Conservation (phyloP, 1,284 basidiomycete genomes). For the Tremellales sp. region DNA sequence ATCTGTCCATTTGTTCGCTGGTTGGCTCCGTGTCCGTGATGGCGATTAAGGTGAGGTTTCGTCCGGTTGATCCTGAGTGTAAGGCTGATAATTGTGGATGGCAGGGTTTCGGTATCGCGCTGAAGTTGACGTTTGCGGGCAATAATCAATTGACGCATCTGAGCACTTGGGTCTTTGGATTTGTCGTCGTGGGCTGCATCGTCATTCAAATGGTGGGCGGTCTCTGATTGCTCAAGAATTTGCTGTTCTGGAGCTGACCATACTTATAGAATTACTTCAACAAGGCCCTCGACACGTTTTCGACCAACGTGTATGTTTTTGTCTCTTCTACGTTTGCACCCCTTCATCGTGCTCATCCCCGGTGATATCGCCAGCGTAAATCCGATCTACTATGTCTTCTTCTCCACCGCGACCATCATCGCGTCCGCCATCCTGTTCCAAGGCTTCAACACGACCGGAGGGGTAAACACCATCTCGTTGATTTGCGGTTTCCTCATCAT, state of each 20-base stretch:
- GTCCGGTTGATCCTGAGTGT: too few relatives aligned
- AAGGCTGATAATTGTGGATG: not conserved
- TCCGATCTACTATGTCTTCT: slow-evolving; percentile 97
- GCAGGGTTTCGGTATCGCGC: slow-evolving; percentile 84
- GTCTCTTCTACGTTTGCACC: not conserved
- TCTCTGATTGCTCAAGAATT: not conserved
- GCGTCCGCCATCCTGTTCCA: slow-evolving; percentile 95
- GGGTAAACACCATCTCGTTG: slow-evolving; percentile 75
- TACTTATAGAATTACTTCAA: slow-evolving; percentile 89
- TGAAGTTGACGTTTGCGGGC: slow-evolving; percentile 90
- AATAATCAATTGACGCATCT: slow-evolving; percentile 95
- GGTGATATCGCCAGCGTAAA: slow-evolving; percentile 67
- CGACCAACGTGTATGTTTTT: slow-evolving; percentile 84
- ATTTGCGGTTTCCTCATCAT: slow-evolving; percentile 83
- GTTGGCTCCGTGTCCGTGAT: slow-evolving; percentile 96
- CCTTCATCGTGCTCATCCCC: slow-evolving; percentile 6
- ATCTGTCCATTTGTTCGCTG: slow-evolving; percentile 95
- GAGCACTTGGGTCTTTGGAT: slow-evolving; percentile 90
- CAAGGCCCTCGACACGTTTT: slow-evolving; percentile 95
- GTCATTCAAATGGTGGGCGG: slow-evolving; percentile 72
- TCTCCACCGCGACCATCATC: slow-evolving; percentile 92
- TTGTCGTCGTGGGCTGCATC: slow-evolving; percentile 81
- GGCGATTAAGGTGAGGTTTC: slow-evolving; percentile 42
- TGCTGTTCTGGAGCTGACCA: not conserved
- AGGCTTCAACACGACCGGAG: slow-evolving; percentile 88